Evolutionary conservation across 2,329 filamentous ascomycete species (phyloP).

Genomic region (Paraphaeosphaeria sporulosa): DNA sequence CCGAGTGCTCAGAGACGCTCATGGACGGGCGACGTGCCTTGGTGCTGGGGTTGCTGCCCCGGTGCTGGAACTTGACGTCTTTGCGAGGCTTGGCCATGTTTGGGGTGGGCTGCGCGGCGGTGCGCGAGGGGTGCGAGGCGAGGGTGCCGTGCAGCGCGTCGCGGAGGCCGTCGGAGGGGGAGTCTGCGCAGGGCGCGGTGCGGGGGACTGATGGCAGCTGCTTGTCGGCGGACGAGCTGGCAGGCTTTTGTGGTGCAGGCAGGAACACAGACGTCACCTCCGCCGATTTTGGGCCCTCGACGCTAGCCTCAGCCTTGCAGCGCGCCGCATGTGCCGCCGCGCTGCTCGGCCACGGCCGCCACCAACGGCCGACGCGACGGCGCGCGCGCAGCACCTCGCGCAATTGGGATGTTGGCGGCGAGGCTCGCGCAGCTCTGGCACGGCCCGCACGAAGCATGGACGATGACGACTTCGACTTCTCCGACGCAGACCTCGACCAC

Average conservation of each 20-base stretch:
- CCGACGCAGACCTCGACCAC: conserved; percentile 55
- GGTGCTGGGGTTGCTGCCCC: conserved; percentile 51
- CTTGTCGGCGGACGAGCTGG: conserved; percentile 12
- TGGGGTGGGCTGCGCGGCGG: conserved; percentile 5
- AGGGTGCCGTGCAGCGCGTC: not conserved
- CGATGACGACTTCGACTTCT: conserved; percentile 55
- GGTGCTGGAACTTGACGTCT: conserved; percentile 68
- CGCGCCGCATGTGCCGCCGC: no score
- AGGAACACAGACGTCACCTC: conserved; percentile 9
- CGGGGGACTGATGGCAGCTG: not conserved
- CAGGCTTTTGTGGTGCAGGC: conserved; percentile 7
- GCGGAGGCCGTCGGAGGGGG: not conserved
- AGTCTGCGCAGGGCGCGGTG: conserved; percentile 6
- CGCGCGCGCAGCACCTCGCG: not conserved
- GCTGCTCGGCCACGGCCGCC: not conserved
- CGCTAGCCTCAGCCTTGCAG: conserved; percentile 6
- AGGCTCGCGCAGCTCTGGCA: conserved; percentile 20
- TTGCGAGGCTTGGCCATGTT: conserved; percentile 56
- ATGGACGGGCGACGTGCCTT: conserved; percentile 68
- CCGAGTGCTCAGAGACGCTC: conserved; percentile 76
- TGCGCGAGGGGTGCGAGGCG: conserved; percentile 12
- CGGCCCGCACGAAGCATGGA: conserved; percentile 35
- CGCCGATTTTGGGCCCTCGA: not conserved
- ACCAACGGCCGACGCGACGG: not conserved
- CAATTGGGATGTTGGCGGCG: conserved; percentile 13